A percentile compares a stretch with the other conserved stretches of the same genome.
Evolutionary conservation across 495 filamentous ascomycete species (phyloP).

Genomic region (Penicillium tannophilum): DNA sequence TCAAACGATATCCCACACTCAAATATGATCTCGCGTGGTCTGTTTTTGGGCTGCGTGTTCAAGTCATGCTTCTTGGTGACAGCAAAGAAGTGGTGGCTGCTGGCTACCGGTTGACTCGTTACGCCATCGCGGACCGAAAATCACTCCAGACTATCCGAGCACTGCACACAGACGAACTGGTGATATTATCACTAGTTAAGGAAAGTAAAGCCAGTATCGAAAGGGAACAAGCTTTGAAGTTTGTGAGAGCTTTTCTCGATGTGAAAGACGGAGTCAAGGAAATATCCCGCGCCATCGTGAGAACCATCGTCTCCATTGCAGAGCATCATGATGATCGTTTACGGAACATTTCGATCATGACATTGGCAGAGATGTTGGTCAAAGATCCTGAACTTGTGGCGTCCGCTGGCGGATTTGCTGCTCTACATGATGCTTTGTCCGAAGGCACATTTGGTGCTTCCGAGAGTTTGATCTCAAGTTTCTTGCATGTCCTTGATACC

Average conservation of each 20-base stretch:
- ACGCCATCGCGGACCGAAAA: conserved; percentile 87
- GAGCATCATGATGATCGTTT: conserved; percentile 88
- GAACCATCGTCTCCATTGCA: conserved; percentile 86
- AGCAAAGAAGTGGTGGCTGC: conserved; percentile 95
- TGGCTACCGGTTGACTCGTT: conserved; percentile 88
- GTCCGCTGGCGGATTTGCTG: conserved; percentile 76
- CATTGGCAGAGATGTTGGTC: conserved; percentile 85
- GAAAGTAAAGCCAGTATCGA: conserved; percentile 95
- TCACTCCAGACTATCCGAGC: conserved; percentile 86
- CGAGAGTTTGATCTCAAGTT: conserved; percentile 79
- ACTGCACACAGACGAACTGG: conserved; percentile 88
- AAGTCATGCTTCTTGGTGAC: conserved; percentile 92
- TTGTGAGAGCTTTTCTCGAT: conserved; percentile 92
- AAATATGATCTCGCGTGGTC: conserved; percentile 97
- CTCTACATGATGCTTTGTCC: conserved; percentile 80
- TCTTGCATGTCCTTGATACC: conserved; percentile 85
- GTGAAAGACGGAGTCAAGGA: conserved; percentile 91
- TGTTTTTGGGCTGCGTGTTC: conserved; percentile 87
- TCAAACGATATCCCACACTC: conserved; percentile 87
- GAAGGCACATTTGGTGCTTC: conserved; percentile 92
- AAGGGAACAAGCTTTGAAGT: conserved; percentile 94
- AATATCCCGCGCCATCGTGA: conserved; percentile 80
- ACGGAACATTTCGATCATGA: conserved; percentile 86
- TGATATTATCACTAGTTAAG: conserved; percentile 88
- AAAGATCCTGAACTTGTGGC: conserved; percentile 79